Conservation (phyloP, 805 yeast species). For the Candida maris region DNA sequence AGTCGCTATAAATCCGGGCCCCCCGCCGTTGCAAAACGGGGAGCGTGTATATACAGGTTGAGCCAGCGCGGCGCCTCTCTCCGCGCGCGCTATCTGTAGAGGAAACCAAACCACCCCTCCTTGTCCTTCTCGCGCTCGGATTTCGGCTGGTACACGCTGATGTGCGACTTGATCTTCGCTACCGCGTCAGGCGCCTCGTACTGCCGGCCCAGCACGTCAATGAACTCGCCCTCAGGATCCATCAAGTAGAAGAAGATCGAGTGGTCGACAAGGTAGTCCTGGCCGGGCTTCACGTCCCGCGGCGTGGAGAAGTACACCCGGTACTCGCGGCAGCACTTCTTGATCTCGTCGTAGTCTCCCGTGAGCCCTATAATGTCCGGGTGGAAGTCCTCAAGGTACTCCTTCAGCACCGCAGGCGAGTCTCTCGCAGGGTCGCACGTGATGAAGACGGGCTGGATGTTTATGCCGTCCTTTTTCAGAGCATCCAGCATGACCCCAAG, state of each 20-base stretch:
- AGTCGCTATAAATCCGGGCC: too few relatives aligned
- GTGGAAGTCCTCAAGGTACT: conserved; percentile 85
- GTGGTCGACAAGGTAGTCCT: conserved; percentile 95
- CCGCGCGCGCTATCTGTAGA: conserved; percentile 44
- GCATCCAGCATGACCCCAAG: conserved; percentile 68
- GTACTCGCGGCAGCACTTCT: conserved; percentile 79
- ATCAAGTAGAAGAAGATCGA: conserved; percentile 94
- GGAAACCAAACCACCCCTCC: conserved; percentile 55
- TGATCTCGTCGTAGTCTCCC: conserved; percentile 83
- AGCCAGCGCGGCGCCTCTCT: too few relatives aligned
- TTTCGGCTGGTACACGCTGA: conserved; percentile 71
- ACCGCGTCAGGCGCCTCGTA: conserved; percentile 76
- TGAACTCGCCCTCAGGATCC: conserved; percentile 98
- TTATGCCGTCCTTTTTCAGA: conserved; percentile 54
- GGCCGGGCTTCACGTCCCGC: conserved; percentile 88
- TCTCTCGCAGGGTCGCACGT: conserved; percentile 98
- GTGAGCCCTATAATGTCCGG: conserved; percentile 87
- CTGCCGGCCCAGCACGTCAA: conserved; percentile 92
- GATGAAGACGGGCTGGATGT: conserved; percentile 81
- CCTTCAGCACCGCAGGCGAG: conserved; percentile 76
- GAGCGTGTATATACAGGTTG: too few relatives aligned
- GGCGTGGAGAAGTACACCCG: conserved; percentile 98
- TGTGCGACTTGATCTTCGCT: conserved; percentile 69
- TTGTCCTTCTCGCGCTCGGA: conserved; percentile 65
- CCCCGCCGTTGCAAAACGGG: too few relatives aligned